These are phyloP conservation scores for Lentinula lateritia DNA, from an alignment of 768 basidiomycete genomes.

Conservation along the genomic window DNA sequence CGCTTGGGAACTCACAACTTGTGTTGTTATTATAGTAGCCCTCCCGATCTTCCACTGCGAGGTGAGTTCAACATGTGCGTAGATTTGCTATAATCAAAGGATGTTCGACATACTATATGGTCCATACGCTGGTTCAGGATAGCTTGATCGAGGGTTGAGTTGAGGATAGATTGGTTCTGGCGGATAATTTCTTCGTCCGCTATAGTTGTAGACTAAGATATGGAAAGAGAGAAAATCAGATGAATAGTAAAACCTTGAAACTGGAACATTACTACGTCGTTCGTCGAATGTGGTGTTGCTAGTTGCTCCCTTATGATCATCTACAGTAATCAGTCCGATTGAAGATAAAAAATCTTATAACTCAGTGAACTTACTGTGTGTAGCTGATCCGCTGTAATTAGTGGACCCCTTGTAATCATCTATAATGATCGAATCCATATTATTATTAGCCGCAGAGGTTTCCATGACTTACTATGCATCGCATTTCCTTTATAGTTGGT, in stretches of 20 bases:
- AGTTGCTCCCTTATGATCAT: not conserved
- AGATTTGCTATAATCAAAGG: not conserved
- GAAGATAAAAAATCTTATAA: too few species aligned
- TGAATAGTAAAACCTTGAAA: too few species aligned
- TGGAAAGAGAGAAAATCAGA: too few species aligned
- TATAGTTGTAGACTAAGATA: too few species aligned
- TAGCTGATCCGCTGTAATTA: not conserved
- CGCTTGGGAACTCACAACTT: not conserved
- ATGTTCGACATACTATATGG: not conserved
- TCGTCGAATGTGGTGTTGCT: not conserved
- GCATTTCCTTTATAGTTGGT: not conserved
- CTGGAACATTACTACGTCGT: too few species aligned
- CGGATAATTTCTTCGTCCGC: not conserved
- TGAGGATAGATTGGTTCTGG: not conserved
- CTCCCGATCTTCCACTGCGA: not conserved
- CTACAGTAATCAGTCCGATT: not conserved
- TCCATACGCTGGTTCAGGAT: not conserved
- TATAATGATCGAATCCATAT: not conserved
- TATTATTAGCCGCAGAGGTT: not conserved
- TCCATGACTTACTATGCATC: not conserved
- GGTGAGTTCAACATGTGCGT: not conserved
- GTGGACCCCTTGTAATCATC: not conserved
- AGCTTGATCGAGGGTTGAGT: not conserved
- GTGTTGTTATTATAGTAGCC: not conserved
- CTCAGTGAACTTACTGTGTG: not conserved